phyloP scores from a whole-genome alignment of 331 rosid genomes.

The Quercus lobata region DNA sequence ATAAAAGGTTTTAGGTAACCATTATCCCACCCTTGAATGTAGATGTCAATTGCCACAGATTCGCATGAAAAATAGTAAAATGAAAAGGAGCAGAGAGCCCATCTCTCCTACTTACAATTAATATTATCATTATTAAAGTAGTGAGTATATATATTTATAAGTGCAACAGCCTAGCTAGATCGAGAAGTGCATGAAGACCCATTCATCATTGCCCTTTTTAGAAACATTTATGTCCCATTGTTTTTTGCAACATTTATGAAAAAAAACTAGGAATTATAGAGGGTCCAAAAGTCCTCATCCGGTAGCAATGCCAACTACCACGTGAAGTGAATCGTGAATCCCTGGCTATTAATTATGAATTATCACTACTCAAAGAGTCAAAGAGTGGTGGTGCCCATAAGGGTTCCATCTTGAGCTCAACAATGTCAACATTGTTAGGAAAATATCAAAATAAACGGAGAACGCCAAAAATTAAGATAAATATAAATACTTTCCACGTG shows the following conservation, averaged over 20 bases:
- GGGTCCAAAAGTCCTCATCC: neutral
- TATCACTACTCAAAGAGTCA: slow-evolving; percentile 1
- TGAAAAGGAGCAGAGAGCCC: neutral
- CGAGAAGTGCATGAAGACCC: neutral
- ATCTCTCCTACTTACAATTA: too few species aligned
- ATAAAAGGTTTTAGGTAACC: too few species aligned
- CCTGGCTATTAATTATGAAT: too few species aligned
- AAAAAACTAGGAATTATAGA: neutral
- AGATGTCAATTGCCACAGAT: too few species aligned
- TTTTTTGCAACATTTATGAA: neutral
- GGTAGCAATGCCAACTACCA: neutral
- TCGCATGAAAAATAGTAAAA: neutral
- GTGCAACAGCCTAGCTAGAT: too few species aligned
- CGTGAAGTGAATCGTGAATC: neutral
- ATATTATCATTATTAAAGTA: too few species aligned
- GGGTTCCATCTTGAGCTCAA: slow-evolving; percentile 18
- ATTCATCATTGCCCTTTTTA: neutral
- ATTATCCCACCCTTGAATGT: too few species aligned
- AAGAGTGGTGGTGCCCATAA: slow-evolving; percentile 18
- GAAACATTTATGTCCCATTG: neutral
- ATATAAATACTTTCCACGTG: too few species aligned
- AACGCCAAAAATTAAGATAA: too few species aligned
- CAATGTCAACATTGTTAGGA: too few species aligned
- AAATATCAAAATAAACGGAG: too few species aligned
- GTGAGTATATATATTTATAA: too few species aligned